Base-by-base conservation (phyloP, 257 asterid species). In the Salvia hispanica region DNA sequence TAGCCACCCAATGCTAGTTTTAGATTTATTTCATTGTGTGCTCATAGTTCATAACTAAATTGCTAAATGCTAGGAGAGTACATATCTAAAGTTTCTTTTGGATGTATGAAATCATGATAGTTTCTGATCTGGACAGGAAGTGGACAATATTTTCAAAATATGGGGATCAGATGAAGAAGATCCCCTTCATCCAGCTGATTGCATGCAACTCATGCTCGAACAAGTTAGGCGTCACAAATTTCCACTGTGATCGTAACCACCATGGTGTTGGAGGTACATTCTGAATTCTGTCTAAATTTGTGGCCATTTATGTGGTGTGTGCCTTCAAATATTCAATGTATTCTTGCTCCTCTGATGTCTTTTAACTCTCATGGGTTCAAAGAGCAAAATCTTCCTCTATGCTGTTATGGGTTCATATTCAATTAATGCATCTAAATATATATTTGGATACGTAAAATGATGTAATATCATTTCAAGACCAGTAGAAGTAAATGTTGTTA, bases 141-240 rank as follows among this genome's bases (percentile, higher is more conserved):
- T 90, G 78, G 92, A 81, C 76, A 77, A 73, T 62, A 76, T 87
- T 73, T 88, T 90, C 75, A 75, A 78, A 64, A 77, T 74, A 13
- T 90, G 96, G 97, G 76, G 60, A 15, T 80, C 95, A 13, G 83
- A 70, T 53, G 95, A 84, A 70, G 95, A 85, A 13, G 84, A 75
- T 73, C 76, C 64, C 37, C 33, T 86, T 72, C 96, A 84, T 72
- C 86, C 95, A 25, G 96, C 89, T 72, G 97, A 86, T 52, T 88
- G 97, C 88, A 86, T 90, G 90, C 96, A 90, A 71, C 90, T 84
- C 73, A 75, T 88, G 95, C 97, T 90, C 28, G 96, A 88, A 84
- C 96, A 88, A 78, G 97, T 90, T 70, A 81, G 97, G 78, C 92
- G 82, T 72, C 97, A 90, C 79, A 74, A 76, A 77, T 88, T 58